Conservation (phyloP, 352 stramenopile species). For the Peronosclerospora sorghi region DNA sequence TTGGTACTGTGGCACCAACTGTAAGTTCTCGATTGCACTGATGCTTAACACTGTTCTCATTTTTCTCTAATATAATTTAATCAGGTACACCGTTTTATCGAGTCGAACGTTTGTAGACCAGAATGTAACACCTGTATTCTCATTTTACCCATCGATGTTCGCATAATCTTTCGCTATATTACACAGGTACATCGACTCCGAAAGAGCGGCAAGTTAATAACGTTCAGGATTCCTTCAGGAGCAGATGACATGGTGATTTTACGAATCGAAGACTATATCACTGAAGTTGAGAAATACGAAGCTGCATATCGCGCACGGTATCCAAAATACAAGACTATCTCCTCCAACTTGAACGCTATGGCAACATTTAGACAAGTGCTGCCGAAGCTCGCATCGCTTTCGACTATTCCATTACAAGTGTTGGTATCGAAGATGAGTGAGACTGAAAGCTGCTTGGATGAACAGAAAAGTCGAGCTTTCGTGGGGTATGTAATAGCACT, state of each 20-base stretch:
- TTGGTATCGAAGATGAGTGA: slow-evolving; percentile 17
- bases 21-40: slow-evolving; percentile 14
- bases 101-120: slow-evolving; percentile 59
- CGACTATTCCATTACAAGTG: slow-evolving; percentile 20
- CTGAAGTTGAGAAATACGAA: slow-evolving; percentile 29
- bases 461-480: slow-evolving; percentile 16
- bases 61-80: not conserved
- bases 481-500: slow-evolving; percentile 17
- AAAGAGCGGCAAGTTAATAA: slow-evolving; percentile 27
- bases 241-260: slow-evolving; percentile 29
- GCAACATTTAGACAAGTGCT: slow-evolving; percentile 22
- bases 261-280: slow-evolving; percentile 18
- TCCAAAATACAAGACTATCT: slow-evolving; percentile 9
- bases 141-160: not conserved
- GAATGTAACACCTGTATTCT: slow-evolving; percentile 23
- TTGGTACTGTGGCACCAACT: slow-evolving; percentile 48
- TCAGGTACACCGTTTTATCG: slow-evolving; percentile 42
- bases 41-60: not conserved
- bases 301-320: slow-evolving; percentile 14
- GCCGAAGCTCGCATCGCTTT: slow-evolving; percentile 18
- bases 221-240: slow-evolving; percentile 38
- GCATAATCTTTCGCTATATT: slow-evolving; percentile 1
- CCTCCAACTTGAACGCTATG: slow-evolving; percentile 30
- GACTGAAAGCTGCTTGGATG: not conserved
- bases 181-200: slow-evolving; percentile 35